A percentile compares a stretch with the other conserved stretches of the same genome.
Conservation (phyloP, 2,329 filamentous ascomycete genomes). For the Talaromyces sp. region DNA sequence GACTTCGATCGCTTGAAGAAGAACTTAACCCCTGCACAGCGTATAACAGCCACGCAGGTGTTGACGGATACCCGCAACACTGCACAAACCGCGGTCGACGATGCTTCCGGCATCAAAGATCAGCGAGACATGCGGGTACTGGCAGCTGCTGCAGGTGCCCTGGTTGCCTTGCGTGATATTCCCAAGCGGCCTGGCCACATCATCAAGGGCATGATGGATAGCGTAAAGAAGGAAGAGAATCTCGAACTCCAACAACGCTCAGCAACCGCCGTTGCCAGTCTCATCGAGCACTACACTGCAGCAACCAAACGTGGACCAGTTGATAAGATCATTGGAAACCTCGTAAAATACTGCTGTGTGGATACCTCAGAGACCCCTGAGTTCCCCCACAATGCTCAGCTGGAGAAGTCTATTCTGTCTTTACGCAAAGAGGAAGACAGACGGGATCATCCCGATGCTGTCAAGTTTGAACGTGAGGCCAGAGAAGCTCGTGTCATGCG, state of each 20-base stretch:
- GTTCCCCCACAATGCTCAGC: constrained; percentile 78
- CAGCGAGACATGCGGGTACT: constrained; percentile 82
- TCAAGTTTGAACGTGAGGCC: constrained; percentile 85
- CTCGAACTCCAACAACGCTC: constrained; percentile 84
- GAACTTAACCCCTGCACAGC: constrained; percentile 82
- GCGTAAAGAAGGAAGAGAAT: constrained; percentile 93
- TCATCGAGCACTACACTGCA: constrained; percentile 84
- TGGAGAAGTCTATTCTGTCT: constrained; percentile 82
- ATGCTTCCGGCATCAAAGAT: constrained; percentile 77
- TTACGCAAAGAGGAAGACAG: constrained; percentile 97
- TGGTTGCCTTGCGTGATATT: constrained; percentile 82
- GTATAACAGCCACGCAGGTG: constrained; percentile 78
- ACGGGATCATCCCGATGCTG: constrained; percentile 87
- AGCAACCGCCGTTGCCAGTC: constrained; percentile 76
- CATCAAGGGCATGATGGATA: constrained; percentile 98
- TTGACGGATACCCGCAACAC: constrained; percentile 75
- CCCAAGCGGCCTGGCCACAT: constrained; percentile 92
- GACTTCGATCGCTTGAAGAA: constrained; percentile 91
- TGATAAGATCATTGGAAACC: constrained; percentile 92
- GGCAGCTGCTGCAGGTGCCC: constrained; percentile 80
- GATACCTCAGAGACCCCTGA: constrained; percentile 97
- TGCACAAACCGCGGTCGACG: constrained; percentile 72
- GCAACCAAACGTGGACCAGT: constrained; percentile 80
- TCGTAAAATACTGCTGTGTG: constrained; percentile 97
- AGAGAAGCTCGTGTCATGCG: constrained; percentile 87